phyloP scores from a whole-genome alignment of 306 rosid genomes.

The Abrus precatorius region DNA sequence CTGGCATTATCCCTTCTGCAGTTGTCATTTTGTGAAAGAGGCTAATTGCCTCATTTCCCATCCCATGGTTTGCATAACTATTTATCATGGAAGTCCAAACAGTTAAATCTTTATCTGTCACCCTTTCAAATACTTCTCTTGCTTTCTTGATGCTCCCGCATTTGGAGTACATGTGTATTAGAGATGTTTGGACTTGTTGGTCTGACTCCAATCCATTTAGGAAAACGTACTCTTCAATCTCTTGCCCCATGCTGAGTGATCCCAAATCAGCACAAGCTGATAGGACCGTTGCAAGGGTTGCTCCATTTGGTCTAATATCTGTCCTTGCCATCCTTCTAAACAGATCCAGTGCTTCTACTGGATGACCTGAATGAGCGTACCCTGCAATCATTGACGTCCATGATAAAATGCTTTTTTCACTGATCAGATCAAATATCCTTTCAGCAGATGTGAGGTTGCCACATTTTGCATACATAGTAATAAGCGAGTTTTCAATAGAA shows the following conservation, averaged over 20 bases:
- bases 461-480: constrained; percentile 66
- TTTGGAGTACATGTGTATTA: constrained; percentile 81
- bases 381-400: constrained; percentile 75
- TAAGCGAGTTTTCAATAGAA: constrained; percentile 60
- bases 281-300: constrained; percentile 51
- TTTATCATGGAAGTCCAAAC: constrained; percentile 74
- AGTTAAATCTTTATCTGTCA: constrained; percentile 65
- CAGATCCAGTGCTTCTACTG: constrained; percentile 55
- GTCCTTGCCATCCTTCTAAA: constrained; percentile 48
- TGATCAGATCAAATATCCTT: constrained; percentile 62
- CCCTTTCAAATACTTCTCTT: constrained; percentile 58
- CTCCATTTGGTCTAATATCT: constrained; percentile 51
- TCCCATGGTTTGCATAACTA: constrained; percentile 74
- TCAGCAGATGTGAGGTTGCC: constrained; percentile 57
- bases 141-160: constrained; percentile 67
- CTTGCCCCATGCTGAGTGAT: constrained; percentile 60
- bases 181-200: constrained; percentile 66
- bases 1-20: constrained; percentile 57
- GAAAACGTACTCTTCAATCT: constrained; percentile 68
- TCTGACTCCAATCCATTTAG: constrained; percentile 58
- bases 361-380: constrained; percentile 51
- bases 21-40: constrained; percentile 65
- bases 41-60: constrained; percentile 64
- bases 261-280: constrained; percentile 65
- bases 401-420: constrained; percentile 56